phyloP scores from a whole-genome alignment of 106 monocot species.

The Acanthochlamys bracteata region DNA sequence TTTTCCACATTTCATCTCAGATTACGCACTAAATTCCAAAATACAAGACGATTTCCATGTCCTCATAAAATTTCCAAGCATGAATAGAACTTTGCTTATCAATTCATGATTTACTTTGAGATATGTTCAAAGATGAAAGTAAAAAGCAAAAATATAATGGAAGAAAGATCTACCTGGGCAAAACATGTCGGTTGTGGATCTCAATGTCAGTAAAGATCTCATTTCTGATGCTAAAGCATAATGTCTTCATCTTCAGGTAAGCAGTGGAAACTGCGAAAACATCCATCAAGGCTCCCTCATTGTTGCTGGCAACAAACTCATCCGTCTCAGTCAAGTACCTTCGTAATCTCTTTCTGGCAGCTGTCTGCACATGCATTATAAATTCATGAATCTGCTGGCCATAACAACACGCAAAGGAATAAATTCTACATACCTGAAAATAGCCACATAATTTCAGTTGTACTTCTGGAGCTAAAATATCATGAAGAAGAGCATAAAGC shows the following conservation, averaged over 20 bases:
- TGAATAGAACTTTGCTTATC: too few relatives aligned
- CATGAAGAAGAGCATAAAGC: constrained; percentile 84
- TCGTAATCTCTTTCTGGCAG: constrained; percentile 83
- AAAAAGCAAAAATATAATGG: background rate
- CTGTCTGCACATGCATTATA: constrained; percentile 38
- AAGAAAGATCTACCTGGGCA: constrained; percentile 54
- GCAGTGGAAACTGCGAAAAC: constrained; percentile 48
- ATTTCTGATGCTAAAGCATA: constrained; percentile 75
- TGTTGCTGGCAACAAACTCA: constrained; percentile 54
- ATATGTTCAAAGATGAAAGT: background rate
- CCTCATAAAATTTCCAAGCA: too few relatives aligned
- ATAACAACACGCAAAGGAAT: constrained; percentile 2
- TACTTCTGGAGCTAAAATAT: constrained; percentile 81
- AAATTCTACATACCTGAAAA: constrained; percentile 50
- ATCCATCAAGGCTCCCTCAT: constrained; percentile 49
- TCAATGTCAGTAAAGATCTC: constrained; percentile 96
- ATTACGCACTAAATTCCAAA: too few relatives aligned
- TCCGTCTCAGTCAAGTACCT: constrained; percentile 83
- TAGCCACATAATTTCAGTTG: constrained; percentile 86
- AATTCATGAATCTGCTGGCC: background rate
- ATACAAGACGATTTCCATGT: too few relatives aligned
- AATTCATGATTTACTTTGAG: too few relatives aligned
- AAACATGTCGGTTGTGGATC: constrained; percentile 78
- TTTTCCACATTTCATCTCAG: too few relatives aligned
- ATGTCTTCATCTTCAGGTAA: constrained; percentile 75